Conservation (phyloP, 306 rosid species). For the Trichosanthes truncata region DNA sequence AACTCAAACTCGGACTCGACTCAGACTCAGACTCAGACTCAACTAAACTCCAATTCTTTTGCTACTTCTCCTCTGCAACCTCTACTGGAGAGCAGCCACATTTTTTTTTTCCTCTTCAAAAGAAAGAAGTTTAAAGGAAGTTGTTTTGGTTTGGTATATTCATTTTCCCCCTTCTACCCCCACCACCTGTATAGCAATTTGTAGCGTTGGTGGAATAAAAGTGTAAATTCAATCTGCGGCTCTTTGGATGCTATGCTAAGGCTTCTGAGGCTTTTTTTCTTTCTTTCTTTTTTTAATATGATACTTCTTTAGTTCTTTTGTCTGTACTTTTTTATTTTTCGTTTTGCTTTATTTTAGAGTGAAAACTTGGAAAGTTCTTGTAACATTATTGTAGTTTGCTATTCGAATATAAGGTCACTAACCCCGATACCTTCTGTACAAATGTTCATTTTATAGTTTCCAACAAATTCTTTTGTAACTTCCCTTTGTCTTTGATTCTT, state of each 20-base stretch:
- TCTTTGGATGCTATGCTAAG: background rate
- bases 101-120: background rate
- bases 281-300: background rate
- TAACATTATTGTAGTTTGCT: background rate
- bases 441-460: too few relatives aligned
- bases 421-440: too few relatives aligned
- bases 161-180: background rate
- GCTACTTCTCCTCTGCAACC: background rate
- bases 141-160: background rate
- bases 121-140: background rate
- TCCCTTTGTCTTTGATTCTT: too few relatives aligned
- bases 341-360: background rate
- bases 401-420: too few relatives aligned
- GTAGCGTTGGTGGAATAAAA: background rate
- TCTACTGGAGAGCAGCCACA: background rate
- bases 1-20: background rate
- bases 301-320: background rate
- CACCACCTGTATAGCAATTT: conserved; percentile 11
- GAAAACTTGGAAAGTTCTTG: conserved; percentile 1
- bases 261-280: background rate
- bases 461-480: too few relatives aligned
- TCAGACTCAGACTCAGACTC: background rate
- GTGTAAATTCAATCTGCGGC: conserved; percentile 8
- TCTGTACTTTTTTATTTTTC: background rate
- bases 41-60: background rate